phyloP scores from a whole-genome alignment of 225 moss, liverwort and hornwort species.

The Marchantia polymorpha region DNA sequence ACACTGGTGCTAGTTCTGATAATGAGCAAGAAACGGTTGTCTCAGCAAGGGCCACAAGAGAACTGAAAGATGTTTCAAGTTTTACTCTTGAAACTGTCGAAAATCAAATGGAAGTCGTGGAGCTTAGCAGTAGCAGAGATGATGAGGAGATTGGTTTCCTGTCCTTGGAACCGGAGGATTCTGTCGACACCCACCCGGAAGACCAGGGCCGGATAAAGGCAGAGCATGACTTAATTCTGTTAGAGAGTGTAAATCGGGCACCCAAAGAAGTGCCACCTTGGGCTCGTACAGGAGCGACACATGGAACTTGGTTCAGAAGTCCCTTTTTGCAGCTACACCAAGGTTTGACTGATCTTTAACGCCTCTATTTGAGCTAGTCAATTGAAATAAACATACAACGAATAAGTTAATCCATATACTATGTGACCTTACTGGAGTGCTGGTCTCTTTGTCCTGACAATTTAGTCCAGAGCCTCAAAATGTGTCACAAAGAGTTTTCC shows the following conservation, averaged over 20 bases:
- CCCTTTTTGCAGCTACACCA: slow-evolving; percentile 96
- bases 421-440: not conserved
- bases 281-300: slow-evolving; percentile 53
- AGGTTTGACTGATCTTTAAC: slow-evolving; percentile 44
- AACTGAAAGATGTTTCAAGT: not conserved
- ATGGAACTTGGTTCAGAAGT: slow-evolving; percentile 74
- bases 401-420: not conserved
- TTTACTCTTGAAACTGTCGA: slow-evolving; percentile 31
- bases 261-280: slow-evolving; percentile 81
- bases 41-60: slow-evolving; percentile 24
- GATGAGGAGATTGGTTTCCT: slow-evolving; percentile 62
- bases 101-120: slow-evolving; percentile 27
- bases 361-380: not conserved
- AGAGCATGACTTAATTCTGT: slow-evolving; percentile 39
- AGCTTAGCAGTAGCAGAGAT: slow-evolving; percentile 3
- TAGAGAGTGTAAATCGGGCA: slow-evolving; percentile 28
- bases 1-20: not conserved
- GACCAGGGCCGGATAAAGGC: slow-evolving; percentile 33
- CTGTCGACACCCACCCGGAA: slow-evolving; percentile 20
- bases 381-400: not conserved
- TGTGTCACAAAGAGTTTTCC: too few species aligned
- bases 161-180: slow-evolving; percentile 51
- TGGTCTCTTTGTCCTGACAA: not conserved
- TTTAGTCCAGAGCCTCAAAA: too few species aligned
- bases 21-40: slow-evolving; percentile 20